Percentiles rank a stretch among this genome's conserved stretches.
Evolutionary conservation across 805 yeast genomes (phyloP).

Genomic region (Yamadazyma laniorum): DNA sequence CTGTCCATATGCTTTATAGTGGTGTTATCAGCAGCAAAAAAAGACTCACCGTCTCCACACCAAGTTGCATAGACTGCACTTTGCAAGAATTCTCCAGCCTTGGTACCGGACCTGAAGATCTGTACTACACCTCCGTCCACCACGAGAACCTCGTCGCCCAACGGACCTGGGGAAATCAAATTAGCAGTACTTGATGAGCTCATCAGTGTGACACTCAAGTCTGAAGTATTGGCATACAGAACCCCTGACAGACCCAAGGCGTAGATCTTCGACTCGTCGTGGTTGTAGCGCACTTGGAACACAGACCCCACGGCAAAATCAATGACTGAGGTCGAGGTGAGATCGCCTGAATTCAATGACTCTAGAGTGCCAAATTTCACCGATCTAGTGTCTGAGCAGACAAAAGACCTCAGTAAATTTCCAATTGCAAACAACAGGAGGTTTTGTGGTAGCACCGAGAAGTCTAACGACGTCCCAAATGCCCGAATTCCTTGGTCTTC

Average conservation of each 20-base stretch:
- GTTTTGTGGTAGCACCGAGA: slow-evolving; percentile 15
- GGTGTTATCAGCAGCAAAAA: not conserved
- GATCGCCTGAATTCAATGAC: slow-evolving; percentile 17
- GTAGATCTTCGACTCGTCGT: slow-evolving; percentile 27
- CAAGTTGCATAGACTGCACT: slow-evolving; percentile 3
- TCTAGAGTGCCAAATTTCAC: slow-evolving; percentile 27
- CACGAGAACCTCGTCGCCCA: not conserved
- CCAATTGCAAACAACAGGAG: slow-evolving; percentile 29
- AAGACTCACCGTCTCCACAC: slow-evolving; percentile 1
- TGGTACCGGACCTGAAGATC: not conserved
- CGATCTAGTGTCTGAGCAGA: slow-evolving; percentile 28
- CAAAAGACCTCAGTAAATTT: slow-evolving; percentile 24
- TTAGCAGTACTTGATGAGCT: not conserved
- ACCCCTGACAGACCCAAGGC: slow-evolving; percentile 10
- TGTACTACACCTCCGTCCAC: not conserved
- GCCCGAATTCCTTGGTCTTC: slow-evolving; percentile 23
- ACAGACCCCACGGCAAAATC: slow-evolving; percentile 4
- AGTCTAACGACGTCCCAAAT: slow-evolving; percentile 26
- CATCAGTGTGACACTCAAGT: not conserved
- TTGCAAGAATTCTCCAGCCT: not conserved
- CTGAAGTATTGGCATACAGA: not conserved
- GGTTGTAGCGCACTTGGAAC: slow-evolving; percentile 25
- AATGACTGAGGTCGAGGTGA: slow-evolving; percentile 9
- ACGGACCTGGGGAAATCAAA: not conserved
- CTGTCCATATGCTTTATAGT: not conserved